Evolutionary conservation across 2,329 filamentous ascomycete species (phyloP), one percentile per base, ranked within the genome.

Genomic region (Rhexocercosporidium sp.): DNA sequence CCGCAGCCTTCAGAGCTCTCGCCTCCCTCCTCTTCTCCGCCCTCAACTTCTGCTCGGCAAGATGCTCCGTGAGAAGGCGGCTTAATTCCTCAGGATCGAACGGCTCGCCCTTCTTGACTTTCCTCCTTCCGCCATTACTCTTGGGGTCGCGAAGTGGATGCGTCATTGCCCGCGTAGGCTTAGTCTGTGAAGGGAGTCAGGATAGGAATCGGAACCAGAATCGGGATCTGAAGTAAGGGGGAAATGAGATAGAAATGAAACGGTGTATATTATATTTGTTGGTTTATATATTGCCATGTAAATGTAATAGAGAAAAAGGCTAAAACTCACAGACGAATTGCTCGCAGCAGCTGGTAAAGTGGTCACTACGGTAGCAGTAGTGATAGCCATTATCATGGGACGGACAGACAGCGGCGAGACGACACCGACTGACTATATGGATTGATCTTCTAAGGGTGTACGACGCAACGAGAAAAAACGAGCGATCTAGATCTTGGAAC

Each of bases 81-180:
- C 82, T 81, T 31, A 90, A 77, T 64, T 90, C 86, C 31, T 84
- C 81, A 0, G 87, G 80, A 67, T 89, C 86, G 54, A 89, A 79
- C 20, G 81, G 79, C 37, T 80, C 70, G 18, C 70, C 72, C 61
- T 72, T 66, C 59, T 76, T 77, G 25, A 66, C 74, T 31, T 75
- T 77, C 54, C 37, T 31, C 59, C 64, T 73, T 27, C 62, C 65
- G 1, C 51, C 68, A 60, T 61, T 69, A n/a, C 39, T 51, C 37
- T 68, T 71, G 29, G 64, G 54, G 3, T 73, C 66, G 18, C 61
- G 69, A 34, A 73, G 46, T 25, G 73, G 71, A 44, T 73, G 61
- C 11, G 71, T 72, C 74, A 75, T 77, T 63, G 73, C 66, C 64
- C 71, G 69, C 18, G 67, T 53, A n/a, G 69, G 68, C 67, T 71